Percentiles rank a stretch among this genome's conserved stretches.
Conservation (phyloP, 148 eudicot genomes). For the Silene uniflora region DNA sequence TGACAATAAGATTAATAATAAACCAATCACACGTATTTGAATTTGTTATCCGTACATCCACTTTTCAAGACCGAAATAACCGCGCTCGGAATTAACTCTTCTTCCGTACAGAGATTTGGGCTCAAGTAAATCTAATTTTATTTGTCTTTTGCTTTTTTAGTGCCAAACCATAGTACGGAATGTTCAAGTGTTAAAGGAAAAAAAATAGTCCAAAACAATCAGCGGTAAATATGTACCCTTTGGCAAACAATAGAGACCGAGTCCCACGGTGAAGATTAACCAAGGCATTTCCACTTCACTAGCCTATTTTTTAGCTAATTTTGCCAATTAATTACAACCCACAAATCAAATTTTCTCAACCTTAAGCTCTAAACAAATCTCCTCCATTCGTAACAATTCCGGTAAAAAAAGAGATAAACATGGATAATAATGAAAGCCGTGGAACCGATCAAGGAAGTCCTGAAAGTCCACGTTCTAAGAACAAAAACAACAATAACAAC, state of each 20-base stretch:
- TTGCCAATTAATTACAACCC: slow-evolving; percentile 34
- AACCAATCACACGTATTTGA: no score
- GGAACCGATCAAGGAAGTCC: slow-evolving; percentile 37
- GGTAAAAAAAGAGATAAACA: slow-evolving; percentile 14
- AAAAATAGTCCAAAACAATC: no score
- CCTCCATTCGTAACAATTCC: slow-evolving; percentile 12
- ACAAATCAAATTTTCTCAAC: neutral
- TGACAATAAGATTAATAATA: no score
- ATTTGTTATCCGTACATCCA: no score
- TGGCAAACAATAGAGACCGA: slow-evolving; percentile 29
- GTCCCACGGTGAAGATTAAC: slow-evolving; percentile 38
- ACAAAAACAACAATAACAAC: slow-evolving; percentile 26
- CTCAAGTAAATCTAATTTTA: no score
- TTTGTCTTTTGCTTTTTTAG: no score
- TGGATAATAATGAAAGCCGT: slow-evolving; percentile 48
- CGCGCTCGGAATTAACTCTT: no score
- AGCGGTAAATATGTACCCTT: no score
- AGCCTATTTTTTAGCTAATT: slow-evolving; percentile 48
- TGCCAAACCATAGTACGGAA: no score
- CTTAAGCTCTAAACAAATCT: slow-evolving; percentile 18
- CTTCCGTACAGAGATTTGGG: no score
- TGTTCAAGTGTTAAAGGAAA: no score
- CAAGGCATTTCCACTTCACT: slow-evolving; percentile 27
- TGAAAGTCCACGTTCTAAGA: slow-evolving; percentile 35
- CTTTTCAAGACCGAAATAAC: no score